A percentile compares a stretch with the other conserved stretches of the same genome.
phyloP scores from a whole-genome alignment of 768 basidiomycete genomes.

The Psilocybe cubensis region DNA sequence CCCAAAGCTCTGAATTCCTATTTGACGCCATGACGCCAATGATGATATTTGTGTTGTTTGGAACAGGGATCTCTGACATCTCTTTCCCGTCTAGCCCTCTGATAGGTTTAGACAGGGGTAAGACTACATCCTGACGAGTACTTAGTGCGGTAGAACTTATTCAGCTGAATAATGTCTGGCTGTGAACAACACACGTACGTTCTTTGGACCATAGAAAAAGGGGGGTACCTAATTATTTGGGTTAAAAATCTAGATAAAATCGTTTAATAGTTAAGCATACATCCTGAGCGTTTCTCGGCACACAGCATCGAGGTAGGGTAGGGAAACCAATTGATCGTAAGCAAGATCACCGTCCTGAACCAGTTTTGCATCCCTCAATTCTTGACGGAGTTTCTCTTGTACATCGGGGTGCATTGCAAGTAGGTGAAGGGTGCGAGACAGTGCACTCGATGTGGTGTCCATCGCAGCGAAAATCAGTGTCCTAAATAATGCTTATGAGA shows the following conservation, averaged over 20 bases:
- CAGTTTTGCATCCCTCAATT: conserved; percentile 30
- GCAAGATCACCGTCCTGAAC: conserved; percentile 27
- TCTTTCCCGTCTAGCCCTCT: conserved; percentile 34
- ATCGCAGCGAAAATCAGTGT: conserved; percentile 38
- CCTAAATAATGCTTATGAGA: background rate
- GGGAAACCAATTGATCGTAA: conserved; percentile 39
- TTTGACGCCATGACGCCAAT: conserved; percentile 43
- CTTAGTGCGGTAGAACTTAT: background rate
- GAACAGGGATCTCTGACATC: conserved; percentile 39
- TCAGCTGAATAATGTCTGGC: too few species aligned
- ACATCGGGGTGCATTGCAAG: conserved; percentile 31
- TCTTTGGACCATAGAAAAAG: conserved; percentile 4
- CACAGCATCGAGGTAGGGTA: conserved; percentile 41
- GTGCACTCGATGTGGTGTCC: conserved; percentile 44
- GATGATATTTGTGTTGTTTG: conserved; percentile 41
- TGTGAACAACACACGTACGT: conserved; percentile 3
- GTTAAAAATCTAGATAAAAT: conserved; percentile 2
- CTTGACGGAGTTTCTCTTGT: conserved; percentile 38
- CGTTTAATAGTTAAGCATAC: conserved; percentile 23
- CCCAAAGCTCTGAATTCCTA: conserved; percentile 46
- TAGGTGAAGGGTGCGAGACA: conserved; percentile 36
- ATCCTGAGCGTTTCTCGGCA: conserved; percentile 43
- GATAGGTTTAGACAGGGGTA: conserved; percentile 17
- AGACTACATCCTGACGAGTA: conserved; percentile 10
- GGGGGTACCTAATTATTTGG: conserved; percentile 9